Evolutionary conservation across 495 filamentous ascomycete genomes (phyloP).

Genomic region (Penicillium argentinense): DNA sequence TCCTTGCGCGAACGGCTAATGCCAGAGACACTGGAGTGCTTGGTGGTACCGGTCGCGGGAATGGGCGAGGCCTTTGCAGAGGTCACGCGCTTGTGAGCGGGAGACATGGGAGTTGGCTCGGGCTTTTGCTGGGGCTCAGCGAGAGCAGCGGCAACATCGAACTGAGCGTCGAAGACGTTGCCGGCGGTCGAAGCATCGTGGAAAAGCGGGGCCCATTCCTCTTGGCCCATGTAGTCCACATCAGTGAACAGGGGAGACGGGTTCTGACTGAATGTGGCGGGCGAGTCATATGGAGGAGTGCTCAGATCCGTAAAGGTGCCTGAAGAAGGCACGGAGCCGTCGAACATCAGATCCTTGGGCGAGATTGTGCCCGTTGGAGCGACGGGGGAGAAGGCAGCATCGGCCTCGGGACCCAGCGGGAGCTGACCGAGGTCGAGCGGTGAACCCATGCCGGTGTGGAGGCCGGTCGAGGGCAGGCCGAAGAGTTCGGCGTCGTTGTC

Average conservation of each 20-base stretch:
- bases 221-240: conserved; percentile 31
- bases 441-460: conserved; percentile 34
- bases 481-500: conserved; percentile 32
- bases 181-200: conserved; percentile 38
- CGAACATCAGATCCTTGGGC: conserved; percentile 77
- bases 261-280: conserved; percentile 63
- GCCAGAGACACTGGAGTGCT: conserved; percentile 69
- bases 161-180: conserved; percentile 34
- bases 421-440: conserved; percentile 18
- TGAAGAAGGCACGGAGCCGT: conserved; percentile 79
- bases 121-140: conserved; percentile 33
- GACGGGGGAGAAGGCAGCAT: conserved; percentile 10
- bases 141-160: conserved; percentile 31
- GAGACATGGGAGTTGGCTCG: conserved; percentile 35
- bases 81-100: conserved; percentile 42
- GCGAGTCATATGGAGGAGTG: conserved; percentile 78
- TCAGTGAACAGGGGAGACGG: conserved; percentile 66
- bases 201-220: conserved; percentile 62
- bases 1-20: conserved; percentile 75
- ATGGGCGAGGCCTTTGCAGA: conserved; percentile 21
- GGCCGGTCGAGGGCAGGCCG: conserved; percentile 29
- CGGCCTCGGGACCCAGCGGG: conserved; percentile 13
- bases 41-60: conserved; percentile 33
- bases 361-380: conserved; percentile 67
- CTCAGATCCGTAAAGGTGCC: conserved; percentile 81